These are phyloP conservation scores for Alternaria infectoria DNA, from an alignment of 2,329 filamentous ascomycete species.

Conservation along the genomic window DNA sequence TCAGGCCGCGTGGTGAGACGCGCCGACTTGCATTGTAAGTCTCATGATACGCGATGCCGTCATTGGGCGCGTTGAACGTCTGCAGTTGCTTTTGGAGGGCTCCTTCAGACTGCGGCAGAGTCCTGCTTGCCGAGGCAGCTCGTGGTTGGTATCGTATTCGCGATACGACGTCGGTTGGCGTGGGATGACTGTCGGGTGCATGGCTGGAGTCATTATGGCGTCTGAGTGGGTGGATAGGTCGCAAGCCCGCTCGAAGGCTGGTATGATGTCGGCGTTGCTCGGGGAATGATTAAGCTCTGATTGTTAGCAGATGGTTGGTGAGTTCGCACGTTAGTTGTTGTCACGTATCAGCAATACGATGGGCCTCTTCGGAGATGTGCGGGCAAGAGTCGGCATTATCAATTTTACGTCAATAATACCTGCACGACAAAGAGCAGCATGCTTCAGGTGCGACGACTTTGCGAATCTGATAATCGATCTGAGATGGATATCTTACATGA, in stretches of 20 bases:
- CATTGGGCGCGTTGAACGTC: neutral
- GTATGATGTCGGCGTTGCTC: neutral
- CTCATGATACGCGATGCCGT: neutral
- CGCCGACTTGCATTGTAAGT: neutral
- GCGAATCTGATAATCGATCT: too few relatives aligned
- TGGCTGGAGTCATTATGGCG: neutral
- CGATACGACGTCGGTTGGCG: neutral
- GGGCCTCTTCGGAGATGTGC: neutral
- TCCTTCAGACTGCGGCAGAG: neutral
- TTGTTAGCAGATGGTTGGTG: neutral
- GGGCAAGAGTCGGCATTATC: neutral
- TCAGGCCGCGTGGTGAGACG: neutral
- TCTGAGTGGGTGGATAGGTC: neutral
- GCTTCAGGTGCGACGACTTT: neutral
- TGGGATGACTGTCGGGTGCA: neutral
- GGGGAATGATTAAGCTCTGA: too few relatives aligned
- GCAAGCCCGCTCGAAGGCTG: neutral
- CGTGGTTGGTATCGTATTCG: neutral
- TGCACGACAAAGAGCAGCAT: neutral
- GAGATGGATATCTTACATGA: too few relatives aligned
- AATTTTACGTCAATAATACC: neutral
- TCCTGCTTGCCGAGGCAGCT: neutral
- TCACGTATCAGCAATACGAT: neutral
- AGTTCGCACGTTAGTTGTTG: neutral
- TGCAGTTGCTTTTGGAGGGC: neutral